A percentile compares a stretch with the other conserved stretches of the same genome.
These are phyloP conservation scores for Nigrospora osmanthi DNA, from an alignment of 2,329 filamentous ascomycete genomes.

Conservation along the genomic window DNA sequence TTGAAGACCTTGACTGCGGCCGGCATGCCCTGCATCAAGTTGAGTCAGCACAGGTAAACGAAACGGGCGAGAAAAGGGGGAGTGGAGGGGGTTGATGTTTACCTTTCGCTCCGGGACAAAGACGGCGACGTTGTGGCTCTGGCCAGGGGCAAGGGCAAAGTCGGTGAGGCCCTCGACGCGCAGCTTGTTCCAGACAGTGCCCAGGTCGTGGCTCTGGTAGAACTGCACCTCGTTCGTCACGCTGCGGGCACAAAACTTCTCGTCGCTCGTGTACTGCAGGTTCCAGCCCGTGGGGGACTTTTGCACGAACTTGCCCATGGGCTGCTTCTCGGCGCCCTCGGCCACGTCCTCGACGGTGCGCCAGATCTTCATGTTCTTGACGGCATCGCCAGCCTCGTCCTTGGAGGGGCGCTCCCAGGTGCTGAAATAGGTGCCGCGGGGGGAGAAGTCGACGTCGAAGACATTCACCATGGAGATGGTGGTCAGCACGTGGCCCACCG, in stretches of 20 bases:
- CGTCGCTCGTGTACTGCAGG: constrained; percentile 90
- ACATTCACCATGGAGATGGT: constrained; percentile 74
- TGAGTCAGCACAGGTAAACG: constrained; percentile 12
- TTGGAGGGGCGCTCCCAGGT: constrained; percentile 94
- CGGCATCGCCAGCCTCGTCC: constrained; percentile 86
- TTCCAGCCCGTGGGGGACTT: constrained; percentile 96
- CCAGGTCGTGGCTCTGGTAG: constrained; percentile 80
- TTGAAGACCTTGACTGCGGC: constrained; percentile 92
- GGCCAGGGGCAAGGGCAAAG: constrained; percentile 83
- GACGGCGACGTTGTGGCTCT: constrained; percentile 86
- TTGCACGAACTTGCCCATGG: constrained; percentile 87
- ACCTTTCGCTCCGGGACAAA: constrained; percentile 96
- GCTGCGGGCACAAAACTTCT: constrained; percentile 83
- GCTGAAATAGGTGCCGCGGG: constrained; percentile 83
- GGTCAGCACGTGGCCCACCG: constrained; percentile 65
- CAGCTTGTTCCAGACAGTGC: constrained; percentile 90
- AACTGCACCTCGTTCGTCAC: constrained; percentile 98
- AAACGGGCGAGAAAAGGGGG: not conserved
- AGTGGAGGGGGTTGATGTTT: constrained; percentile 16
- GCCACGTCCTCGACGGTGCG: constrained; percentile 65
- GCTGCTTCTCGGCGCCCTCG: constrained; percentile 56
- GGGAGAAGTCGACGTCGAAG: constrained; percentile 92
- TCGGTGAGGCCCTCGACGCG: constrained; percentile 83
- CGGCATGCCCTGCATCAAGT: constrained; percentile 66
- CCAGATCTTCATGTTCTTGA: constrained; percentile 98